A percentile compares a stretch with the other conserved stretches of the same genome.
These are phyloP conservation scores for Furculomyces boomerangus DNA, from an alignment of 371 early-diverging fungal genomes.

Conservation along the genomic window DNA sequence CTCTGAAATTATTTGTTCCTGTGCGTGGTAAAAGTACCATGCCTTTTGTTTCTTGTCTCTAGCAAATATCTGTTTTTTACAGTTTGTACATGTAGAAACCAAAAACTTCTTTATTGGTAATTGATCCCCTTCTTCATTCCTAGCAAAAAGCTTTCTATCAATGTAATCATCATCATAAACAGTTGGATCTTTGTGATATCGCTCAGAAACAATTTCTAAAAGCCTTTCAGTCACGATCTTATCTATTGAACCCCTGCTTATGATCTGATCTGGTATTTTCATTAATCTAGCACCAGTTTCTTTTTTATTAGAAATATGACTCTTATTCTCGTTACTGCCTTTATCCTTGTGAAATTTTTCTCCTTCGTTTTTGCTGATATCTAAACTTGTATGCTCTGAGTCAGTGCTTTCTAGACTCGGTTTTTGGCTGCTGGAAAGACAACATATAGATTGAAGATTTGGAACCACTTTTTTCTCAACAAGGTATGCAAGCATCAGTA, in stretches of 20 bases:
- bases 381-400: neutral
- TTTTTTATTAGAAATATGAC: too few relatives aligned
- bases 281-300: too few relatives aligned
- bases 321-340: too few relatives aligned
- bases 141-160: neutral
- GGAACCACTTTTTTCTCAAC: constrained; percentile 1
- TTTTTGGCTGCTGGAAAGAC: neutral
- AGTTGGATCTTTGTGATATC: neutral
- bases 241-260: neutral
- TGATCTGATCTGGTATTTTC: neutral
- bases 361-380: too few relatives aligned
- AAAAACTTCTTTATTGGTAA: neutral
- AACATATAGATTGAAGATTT: neutral
- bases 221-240: neutral
- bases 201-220: neutral
- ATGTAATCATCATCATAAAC: neutral
- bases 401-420: neutral
- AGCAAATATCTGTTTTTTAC: neutral
- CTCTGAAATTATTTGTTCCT: neutral
- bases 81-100: neutral
- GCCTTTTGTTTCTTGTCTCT: neutral
- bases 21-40: neutral
- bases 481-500: constrained; percentile 3
- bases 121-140: neutral
- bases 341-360: too few relatives aligned